phyloP scores from a whole-genome alignment of 495 filamentous ascomycete species.

The Aspergillus homomorphus region DNA sequence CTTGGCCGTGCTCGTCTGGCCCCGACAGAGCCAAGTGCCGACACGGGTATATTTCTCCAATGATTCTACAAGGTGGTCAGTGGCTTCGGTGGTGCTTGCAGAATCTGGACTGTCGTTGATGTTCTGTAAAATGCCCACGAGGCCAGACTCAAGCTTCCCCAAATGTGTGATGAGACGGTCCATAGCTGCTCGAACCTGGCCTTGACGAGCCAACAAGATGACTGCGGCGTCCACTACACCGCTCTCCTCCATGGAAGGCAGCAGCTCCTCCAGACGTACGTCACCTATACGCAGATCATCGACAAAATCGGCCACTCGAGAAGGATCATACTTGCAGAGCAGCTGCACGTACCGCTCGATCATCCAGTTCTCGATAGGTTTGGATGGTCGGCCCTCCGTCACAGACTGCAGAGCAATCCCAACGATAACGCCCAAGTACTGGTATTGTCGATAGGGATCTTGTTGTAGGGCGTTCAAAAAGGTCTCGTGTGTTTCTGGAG shows the following conservation, averaged over 20 bases:
- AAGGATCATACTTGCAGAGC: constrained; percentile 78
- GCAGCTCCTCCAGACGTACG: constrained; percentile 72
- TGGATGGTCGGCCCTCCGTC: constrained; percentile 31
- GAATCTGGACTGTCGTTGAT: constrained; percentile 53
- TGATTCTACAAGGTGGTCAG: constrained; percentile 61
- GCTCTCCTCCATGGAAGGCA: constrained; percentile 83
- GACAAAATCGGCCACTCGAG: constrained; percentile 83
- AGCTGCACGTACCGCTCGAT: constrained; percentile 85
- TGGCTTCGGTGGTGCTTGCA: constrained; percentile 50
- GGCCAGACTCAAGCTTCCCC: constrained; percentile 69
- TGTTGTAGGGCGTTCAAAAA: constrained; percentile 63
- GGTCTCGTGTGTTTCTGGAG: constrained; percentile 67
- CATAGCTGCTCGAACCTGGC: constrained; percentile 80
- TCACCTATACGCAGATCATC: constrained; percentile 74
- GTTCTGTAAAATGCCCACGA: constrained; percentile 66
- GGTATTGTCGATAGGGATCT: constrained; percentile 63
- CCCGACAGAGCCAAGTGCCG: constrained; percentile 93
- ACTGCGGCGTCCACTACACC: constrained; percentile 93
- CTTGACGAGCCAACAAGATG: constrained; percentile 85
- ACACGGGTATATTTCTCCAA: constrained; percentile 86
- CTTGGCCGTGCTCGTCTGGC: constrained; percentile 68
- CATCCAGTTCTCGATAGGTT: constrained; percentile 49
- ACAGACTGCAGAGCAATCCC: constrained; percentile 56
- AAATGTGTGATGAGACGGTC: constrained; percentile 76
- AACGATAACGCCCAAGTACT: constrained; percentile 74